These are phyloP conservation scores for Arthroderma uncinatum DNA, from an alignment of 2,329 filamentous ascomycete species.

Conservation along the genomic window DNA sequence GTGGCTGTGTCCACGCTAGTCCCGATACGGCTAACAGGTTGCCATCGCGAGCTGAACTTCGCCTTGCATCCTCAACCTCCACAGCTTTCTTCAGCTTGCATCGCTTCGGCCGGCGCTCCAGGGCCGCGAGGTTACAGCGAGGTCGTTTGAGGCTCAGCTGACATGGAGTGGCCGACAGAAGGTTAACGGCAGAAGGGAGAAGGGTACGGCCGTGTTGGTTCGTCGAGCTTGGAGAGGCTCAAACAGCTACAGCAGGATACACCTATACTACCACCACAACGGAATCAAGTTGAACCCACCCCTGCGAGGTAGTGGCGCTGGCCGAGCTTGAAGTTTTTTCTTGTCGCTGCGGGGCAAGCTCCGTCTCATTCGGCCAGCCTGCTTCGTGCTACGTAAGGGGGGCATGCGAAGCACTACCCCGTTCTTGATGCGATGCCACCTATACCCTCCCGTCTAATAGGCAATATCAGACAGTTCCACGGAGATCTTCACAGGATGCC, in stretches of 20 bases:
- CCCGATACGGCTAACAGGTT: background rate
- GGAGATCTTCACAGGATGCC: constrained; percentile 1
- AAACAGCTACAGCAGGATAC: background rate
- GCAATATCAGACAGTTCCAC: background rate
- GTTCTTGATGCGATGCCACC: constrained; percentile 1
- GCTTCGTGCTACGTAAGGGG: background rate
- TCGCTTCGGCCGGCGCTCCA: background rate
- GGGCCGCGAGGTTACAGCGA: background rate
- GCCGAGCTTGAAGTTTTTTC: background rate
- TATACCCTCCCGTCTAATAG: background rate
- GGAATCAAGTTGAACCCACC: background rate
- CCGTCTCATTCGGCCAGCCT: background rate
- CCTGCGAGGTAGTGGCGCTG: background rate
- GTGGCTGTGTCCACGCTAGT: background rate
- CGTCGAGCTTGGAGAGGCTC: background rate
- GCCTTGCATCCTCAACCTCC: background rate
- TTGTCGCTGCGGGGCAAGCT: background rate
- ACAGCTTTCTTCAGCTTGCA: background rate
- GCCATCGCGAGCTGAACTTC: background rate
- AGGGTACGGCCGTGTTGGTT: background rate
- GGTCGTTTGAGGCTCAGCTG: background rate
- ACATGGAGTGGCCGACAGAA: background rate
- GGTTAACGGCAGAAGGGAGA: background rate
- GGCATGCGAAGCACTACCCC: background rate
- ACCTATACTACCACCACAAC: background rate